Evolutionary conservation across 2,329 filamentous ascomycete genomes (phyloP).

Genomic region (Aspergillus pseudotamarii): DNA sequence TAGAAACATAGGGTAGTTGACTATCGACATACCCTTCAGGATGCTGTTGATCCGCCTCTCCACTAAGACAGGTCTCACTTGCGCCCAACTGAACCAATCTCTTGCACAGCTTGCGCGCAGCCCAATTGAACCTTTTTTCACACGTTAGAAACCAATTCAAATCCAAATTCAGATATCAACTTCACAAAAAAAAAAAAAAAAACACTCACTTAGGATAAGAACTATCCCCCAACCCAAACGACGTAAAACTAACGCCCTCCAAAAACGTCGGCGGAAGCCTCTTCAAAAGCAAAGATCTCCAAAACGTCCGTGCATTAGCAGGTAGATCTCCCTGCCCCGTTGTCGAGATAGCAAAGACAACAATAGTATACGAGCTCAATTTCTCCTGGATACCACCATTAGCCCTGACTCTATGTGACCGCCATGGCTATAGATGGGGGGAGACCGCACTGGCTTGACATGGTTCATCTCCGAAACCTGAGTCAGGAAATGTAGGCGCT

Average conservation of each 20-base stretch:
- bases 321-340: slow-evolving; percentile 95
- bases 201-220: slow-evolving; percentile 89
- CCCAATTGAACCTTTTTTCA: slow-evolving; percentile 80
- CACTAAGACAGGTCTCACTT: slow-evolving; percentile 71
- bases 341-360: slow-evolving; percentile 81
- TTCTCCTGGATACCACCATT: slow-evolving; percentile 28
- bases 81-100: slow-evolving; percentile 83
- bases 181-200: too few species aligned
- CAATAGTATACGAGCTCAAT: slow-evolving; percentile 39
- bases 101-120: slow-evolving; percentile 83
- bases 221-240: slow-evolving; percentile 91
- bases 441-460: slow-evolving; percentile 68
- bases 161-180: too few species aligned
- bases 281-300: slow-evolving; percentile 80
- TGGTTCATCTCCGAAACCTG: slow-evolving; percentile 76
- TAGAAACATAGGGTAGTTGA: neutral
- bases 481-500: slow-evolving; percentile 77
- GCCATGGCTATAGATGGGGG: neutral
- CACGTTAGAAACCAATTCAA: slow-evolving; percentile 7
- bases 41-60: slow-evolving; percentile 92
- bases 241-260: slow-evolving; percentile 70
- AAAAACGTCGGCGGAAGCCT: slow-evolving; percentile 74
- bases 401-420: neutral
- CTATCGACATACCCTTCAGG: slow-evolving; percentile 73
- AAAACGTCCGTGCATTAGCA: slow-evolving; percentile 77